Evolutionary conservation across 441 rosid genomes (phyloP), one percentile per base, ranked within the genome.

Genomic region (Mallotus japonicus): DNA sequence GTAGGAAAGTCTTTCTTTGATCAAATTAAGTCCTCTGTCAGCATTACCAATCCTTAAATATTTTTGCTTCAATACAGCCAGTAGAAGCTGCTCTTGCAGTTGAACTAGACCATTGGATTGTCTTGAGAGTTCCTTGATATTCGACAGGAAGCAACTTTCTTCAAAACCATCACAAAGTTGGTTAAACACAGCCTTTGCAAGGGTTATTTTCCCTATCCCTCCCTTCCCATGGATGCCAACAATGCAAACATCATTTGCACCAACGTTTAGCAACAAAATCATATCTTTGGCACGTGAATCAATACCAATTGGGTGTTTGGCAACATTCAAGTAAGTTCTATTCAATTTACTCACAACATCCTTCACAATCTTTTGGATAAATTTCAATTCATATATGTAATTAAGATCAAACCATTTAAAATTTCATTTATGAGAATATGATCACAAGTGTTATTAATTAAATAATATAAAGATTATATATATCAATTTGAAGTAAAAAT

Each of bases 151-250:
- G 13, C 61, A 51, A 40, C 70, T 19, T 12, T 62, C 76, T 19
- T 54, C 63, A 42, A 53, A 73, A n/a, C 42, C 53, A 22, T 55
- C 20, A 9, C 53, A 64, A 20, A 64, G 60, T 14, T 65, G 54
- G 24, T 54, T 65, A 40, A 62, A 72, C 5, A 63, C 51, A 5
- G 70, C 61, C 53, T 62, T 63, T 11, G 75, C 75, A 12, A 61
- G 49, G 46, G 60, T 62, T 12, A 50, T 62, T 47, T 62, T 72
- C 3, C 75, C 75, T 5, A 72, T 73, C 1, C 70, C 76, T 24
- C 76, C 70, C 44, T 42, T 64, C 15, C 76, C 64, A 17, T 54
- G 22, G n/a, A 73, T 64, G 28, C 75, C 76, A 13, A 73, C 15
- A 0, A 37, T 64, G 0, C 32, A 20, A 20, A 73, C 69, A 17